Base-by-base conservation (phyloP, 805 yeast genomes). In the Sugiyamaella boreocaroliniensis region DNA sequence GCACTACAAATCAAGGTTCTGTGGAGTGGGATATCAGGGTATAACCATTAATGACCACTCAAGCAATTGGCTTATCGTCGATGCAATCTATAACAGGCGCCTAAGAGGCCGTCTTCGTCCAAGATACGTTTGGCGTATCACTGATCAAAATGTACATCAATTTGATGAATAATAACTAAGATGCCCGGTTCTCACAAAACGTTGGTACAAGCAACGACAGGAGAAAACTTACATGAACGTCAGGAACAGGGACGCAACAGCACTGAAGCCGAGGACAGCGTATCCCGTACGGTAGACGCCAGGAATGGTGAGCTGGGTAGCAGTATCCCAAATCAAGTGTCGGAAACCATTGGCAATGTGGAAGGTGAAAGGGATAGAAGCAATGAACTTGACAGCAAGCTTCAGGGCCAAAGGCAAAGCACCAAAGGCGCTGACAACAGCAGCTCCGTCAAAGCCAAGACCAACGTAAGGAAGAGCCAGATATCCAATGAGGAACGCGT, bases 231-330 rank as follows among this genome's bases (percentile, higher is more conserved):
- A 71, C 74, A 55, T 43, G 48, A 72, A 51, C 9, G 73, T 66
- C 22, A 73, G 58, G 16, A 57, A 61, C 16, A 87, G 63, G 52
- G 95, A 87, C 22, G 82, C 62, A 37, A 78, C 56, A 8, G 76
- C 73, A 44, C 81, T 64, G 61, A 80, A 73, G 29, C 83, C 97
- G 53, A 89, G 69, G 16, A 89, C 96, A 47, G 80, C 74, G 72
- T 88, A 87, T 58, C 97, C 98, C 40, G 97, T 89, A 73, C 85
- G 81, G 81, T 86, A 86, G 53, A 93, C 97, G 61, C 96, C 97
- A 66, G 85, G 81, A 61, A 87, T 65, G 56, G 89, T 79, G 67
- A 92, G 78, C 70, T 85, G 86, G 61, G 74, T 76, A 68, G 96
- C 96, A 50, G 82, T 69, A 70, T 93, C 99, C 99, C 99, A 93